These are phyloP conservation scores for Diplodia corticola DNA, from an alignment of 2,329 filamentous ascomycete species.

Conservation along the genomic window DNA sequence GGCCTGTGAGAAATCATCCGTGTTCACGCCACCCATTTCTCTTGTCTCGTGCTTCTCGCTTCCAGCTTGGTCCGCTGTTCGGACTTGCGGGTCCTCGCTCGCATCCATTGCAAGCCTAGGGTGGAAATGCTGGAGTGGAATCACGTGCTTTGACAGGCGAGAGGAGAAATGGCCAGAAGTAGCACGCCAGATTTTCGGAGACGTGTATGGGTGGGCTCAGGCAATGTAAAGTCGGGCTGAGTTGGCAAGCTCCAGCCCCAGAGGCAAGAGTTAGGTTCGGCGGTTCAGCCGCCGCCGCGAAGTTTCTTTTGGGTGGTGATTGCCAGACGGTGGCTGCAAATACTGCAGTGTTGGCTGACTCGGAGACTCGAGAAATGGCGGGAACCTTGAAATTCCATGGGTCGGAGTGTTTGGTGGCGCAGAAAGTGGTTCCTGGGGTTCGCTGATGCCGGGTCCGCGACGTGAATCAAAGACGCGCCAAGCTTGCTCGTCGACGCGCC, in stretches of 20 bases:
- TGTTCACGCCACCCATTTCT: neutral
- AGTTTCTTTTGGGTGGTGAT: neutral
- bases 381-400: neutral
- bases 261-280: neutral
- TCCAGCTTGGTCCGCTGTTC: neutral
- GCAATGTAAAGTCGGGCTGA: neutral
- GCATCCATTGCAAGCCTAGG: neutral
- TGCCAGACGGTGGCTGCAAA: neutral
- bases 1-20: neutral
- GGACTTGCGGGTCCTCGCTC: neutral
- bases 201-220: neutral
- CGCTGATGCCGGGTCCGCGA: neutral
- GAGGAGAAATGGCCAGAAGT: neutral
- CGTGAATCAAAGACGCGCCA: constrained; percentile 10
- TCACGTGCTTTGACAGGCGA: neutral
- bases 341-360: neutral
- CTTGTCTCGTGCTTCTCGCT: neutral
- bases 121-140: neutral
- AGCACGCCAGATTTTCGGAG: neutral
- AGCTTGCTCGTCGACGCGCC: constrained; percentile 2
- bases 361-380: neutral
- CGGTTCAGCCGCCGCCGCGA: neutral
- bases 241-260: neutral
- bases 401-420: neutral
- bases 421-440: neutral